Evolutionary conservation across 805 yeast genomes (phyloP).

Genomic region (Candida nitratophila): DNA sequence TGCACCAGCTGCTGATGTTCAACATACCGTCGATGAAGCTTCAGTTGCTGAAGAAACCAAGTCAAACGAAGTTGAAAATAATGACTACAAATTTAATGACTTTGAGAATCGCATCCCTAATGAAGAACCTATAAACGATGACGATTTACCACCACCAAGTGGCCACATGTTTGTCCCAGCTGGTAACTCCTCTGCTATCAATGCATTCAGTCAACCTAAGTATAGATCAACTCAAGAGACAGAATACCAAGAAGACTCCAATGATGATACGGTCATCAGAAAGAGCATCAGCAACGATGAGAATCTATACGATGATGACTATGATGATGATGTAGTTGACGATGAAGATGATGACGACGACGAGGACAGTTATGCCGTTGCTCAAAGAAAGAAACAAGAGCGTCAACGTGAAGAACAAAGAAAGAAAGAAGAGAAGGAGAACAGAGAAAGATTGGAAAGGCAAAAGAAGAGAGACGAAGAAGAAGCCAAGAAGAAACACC

Average conservation of each 20-base stretch:
- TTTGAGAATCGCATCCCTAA: constrained; percentile 11
- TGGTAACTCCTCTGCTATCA: not conserved
- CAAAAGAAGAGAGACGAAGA: constrained; percentile 14
- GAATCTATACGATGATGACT: constrained; percentile 16
- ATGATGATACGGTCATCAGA: not conserved
- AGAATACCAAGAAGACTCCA: not conserved
- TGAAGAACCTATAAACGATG: not conserved
- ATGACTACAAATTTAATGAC: constrained; percentile 2
- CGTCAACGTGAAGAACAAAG: constrained; percentile 16
- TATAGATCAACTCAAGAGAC: not conserved
- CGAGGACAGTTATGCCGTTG: constrained; percentile 36
- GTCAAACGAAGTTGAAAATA: not conserved
- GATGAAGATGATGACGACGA: constrained; percentile 37
- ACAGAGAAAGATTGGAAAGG: constrained; percentile 11
- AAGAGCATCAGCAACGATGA: not conserved
- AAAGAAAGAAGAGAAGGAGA: constrained; percentile 10
- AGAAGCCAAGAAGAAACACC: constrained; percentile 14
- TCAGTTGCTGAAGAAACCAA: not conserved
- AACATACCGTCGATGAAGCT: not conserved
- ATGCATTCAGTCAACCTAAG: not conserved
- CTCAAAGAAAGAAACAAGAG: constrained; percentile 16
- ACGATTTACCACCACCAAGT: not conserved
- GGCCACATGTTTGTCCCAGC: not conserved
- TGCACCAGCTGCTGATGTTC: constrained; percentile 4
- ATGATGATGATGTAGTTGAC: constrained; percentile 24